Evolutionary conservation across 768 basidiomycete species (phyloP), one percentile per base, ranked within the genome.

Genomic region (Suillus bovinus): DNA sequence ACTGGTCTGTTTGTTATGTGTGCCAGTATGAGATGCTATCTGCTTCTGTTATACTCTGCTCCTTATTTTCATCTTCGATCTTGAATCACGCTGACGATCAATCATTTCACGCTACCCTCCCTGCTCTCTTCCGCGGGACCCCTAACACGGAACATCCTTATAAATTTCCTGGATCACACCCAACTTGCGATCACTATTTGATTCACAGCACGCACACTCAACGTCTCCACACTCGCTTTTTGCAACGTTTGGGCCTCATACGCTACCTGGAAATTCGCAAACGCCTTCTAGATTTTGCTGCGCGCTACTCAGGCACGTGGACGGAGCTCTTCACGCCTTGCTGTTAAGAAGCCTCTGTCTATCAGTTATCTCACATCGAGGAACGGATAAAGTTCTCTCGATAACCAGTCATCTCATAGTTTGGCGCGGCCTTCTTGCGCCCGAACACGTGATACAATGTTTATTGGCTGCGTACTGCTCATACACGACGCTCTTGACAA

Each of bases 231-330:
- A 72, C 36, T 64, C 72, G 11, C 67, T 65, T 3, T 64, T 69
- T 54, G 61, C 71, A 17, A 62, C 63, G 5, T 61, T 68, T 27
- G 38, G 36, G 17, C 17, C 55, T 11, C 38, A 39, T 58, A 72
- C 71, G 2, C 66, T 72, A 17, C 63, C 73, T 33, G 61, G 69
- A 3, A 68, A 74, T 22, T 60, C 70, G 8, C 64, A 66, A 13
- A 73, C 72, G 10, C 71, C 72, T 33, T 62, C 61, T 31, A 73
- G 73, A 39, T 38, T 39, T 39, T 16, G 39, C 39, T 39, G 38
- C 39, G 42, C n/a, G 20, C n/a, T 44, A 5, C 4, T 22, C 42
- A 5, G 1, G 9, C 41, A n/a, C 3, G 22, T 47, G 2, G 13
- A 24, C 4, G 46, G 13, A 47, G 22, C 14, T 47, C 46, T 47